Base-by-base conservation (phyloP, 2,329 filamentous ascomycete species). In the Septoria linicola region DNA sequence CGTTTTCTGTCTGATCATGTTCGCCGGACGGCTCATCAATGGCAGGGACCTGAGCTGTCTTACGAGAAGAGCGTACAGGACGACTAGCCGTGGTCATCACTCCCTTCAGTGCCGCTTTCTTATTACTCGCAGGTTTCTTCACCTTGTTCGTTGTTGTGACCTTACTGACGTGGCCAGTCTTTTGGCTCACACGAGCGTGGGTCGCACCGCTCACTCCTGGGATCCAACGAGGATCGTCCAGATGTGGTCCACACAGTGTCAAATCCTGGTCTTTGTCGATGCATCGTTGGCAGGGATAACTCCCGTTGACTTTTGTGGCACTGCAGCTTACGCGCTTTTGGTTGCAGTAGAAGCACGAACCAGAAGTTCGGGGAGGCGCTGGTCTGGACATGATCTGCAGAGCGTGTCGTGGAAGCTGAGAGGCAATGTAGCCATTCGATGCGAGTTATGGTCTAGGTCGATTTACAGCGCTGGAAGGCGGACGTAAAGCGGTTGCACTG, bases 191-290 rank as follows among this genome's bases (percentile, higher is more conserved):
- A 34, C 14, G 31, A 16, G 31, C 31, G n/a, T 44, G 41, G 2
- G 41, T 44, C 2, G 41, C 41, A 2, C 41, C 41, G n/a, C 23
- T 8, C 27, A 44, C 41, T 2, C 41, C 41, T 44, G 27, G 25
- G 3, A 44, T 20, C 41, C 41, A 44, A 2, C n/a, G 10, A 2
- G 41, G 41, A 23, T 44, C 23, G 16, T 34, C 14, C 30, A 21
- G 8, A 27, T 44, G 41, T 31, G 41, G 31, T 16, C 11, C 31
- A 13, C 31, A 34, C 11, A 16, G 5, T n/a, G 5, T n/a, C 11
- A 34, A 16, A n/a, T 34, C 31, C n/a, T 34, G 11, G 13, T 13
- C 31, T 34, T 34, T 34, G 13, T 34, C 14, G 13, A 34, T 34
- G 31, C 31, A 34, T 34, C 31, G 31, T 13, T n/a, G 31, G 31